These are phyloP conservation scores for Secale cereale DNA, from an alignment of 176 grass and related monocot genomes.

Conservation along the genomic window DNA sequence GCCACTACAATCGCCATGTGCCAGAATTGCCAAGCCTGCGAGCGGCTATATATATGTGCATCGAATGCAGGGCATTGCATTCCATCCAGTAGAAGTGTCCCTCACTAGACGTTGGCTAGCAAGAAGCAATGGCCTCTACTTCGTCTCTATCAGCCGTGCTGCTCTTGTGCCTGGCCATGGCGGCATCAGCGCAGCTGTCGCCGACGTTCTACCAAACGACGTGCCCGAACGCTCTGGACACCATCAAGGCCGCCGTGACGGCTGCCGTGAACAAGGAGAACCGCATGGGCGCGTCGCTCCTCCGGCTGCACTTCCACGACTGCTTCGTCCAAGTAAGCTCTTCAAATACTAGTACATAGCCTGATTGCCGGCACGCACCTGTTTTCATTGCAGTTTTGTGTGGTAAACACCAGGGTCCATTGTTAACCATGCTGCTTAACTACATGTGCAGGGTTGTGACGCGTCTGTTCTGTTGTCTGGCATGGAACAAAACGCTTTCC, in stretches of 20 bases:
- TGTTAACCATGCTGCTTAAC: not conserved
- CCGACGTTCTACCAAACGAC: constrained; percentile 71
- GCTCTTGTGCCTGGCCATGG: constrained; percentile 15
- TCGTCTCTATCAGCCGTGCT: not conserved
- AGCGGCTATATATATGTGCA: constrained; percentile 39
- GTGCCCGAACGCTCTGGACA: constrained; percentile 50
- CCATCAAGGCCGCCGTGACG: constrained; percentile 58
- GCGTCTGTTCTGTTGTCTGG: constrained; percentile 60
- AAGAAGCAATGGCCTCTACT: constrained; percentile 21
- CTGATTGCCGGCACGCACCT: not conserved
- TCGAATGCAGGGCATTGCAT: constrained; percentile 21
- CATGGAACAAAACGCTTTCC: constrained; percentile 43
- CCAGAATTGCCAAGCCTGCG: not conserved
- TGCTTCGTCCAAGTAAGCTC: constrained; percentile 81
- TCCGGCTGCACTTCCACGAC: constrained; percentile 85
- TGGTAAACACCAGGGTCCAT: not conserved
- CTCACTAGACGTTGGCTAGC: no score
- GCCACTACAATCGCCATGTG: not conserved
- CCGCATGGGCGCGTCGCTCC: constrained; percentile 72
- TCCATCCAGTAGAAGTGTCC: not conserved
- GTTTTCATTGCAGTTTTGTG: not conserved
- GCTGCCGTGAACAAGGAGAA: constrained; percentile 47
- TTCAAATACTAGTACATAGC: not conserved
- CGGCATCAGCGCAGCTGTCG: constrained; percentile 68
- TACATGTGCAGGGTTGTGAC: constrained; percentile 49